These are phyloP conservation scores for Cryptomeria japonica DNA, from an alignment of 75 land plant species.

Conservation along the genomic window DNA sequence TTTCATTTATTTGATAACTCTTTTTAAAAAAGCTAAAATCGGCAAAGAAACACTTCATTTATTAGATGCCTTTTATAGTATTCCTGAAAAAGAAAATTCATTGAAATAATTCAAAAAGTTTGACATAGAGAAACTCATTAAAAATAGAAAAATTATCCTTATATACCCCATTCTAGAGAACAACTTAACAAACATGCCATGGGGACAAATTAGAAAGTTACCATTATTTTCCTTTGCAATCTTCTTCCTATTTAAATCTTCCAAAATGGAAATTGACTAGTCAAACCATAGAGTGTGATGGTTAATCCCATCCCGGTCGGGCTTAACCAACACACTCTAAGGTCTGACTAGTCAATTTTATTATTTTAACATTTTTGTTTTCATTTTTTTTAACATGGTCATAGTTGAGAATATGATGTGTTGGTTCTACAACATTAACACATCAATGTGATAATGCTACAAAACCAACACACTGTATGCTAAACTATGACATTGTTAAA, in stretches of 20 bases:
- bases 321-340: too few relatives aligned
- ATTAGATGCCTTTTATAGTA: not conserved
- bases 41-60: not conserved
- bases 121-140: not conserved
- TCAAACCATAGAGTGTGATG: too few relatives aligned
- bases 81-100: not conserved
- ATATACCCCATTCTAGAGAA: not conserved
- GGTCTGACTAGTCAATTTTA: too few relatives aligned
- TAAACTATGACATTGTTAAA: too few relatives aligned
- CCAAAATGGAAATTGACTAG: slow-evolving; percentile 2
- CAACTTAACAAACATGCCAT: not conserved
- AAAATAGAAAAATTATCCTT: not conserved
- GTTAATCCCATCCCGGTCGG: too few relatives aligned
- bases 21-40: not conserved
- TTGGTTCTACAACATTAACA: too few relatives aligned
- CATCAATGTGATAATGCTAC: too few relatives aligned
- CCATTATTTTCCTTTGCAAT: not conserved
- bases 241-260: not conserved
- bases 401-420: too few relatives aligned
- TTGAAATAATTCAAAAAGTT: not conserved
- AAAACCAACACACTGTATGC: too few relatives aligned
- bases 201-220: not conserved
- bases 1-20: not conserved
- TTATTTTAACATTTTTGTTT: too few relatives aligned
- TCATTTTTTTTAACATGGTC: too few relatives aligned